Percentiles rank a stretch among this genome's conserved stretches.
Conservation (phyloP, 371 early-diverging fungal genomes). For the Funneliformis caledonium region DNA sequence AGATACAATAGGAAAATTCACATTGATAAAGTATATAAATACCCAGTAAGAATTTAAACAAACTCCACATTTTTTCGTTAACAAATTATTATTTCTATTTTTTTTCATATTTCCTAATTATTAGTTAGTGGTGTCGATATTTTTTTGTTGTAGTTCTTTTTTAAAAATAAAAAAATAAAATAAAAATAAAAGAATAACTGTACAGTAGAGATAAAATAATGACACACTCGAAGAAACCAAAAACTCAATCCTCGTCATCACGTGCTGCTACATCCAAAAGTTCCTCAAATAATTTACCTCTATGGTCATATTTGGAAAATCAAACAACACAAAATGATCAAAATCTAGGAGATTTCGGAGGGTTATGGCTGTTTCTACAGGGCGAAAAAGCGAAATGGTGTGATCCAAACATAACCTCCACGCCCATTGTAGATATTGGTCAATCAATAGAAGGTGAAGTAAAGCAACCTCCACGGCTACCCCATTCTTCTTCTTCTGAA, state of each 20-base stretch:
- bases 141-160: neutral
- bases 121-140: neutral
- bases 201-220: neutral
- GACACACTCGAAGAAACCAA: neutral
- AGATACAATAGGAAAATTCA: neutral
- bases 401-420: neutral
- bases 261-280: constrained; percentile 19
- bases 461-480: constrained; percentile 33
- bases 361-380: neutral
- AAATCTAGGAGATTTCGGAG: constrained; percentile 31
- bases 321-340: neutral
- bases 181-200: neutral
- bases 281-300: constrained; percentile 3
- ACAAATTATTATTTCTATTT: neutral
- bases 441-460: neutral
- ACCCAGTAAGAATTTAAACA: neutral
- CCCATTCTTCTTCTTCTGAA: constrained; percentile 39
- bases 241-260: constrained; percentile 4
- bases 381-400: constrained; percentile 28
- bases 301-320: neutral
- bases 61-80: neutral
- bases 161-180: too few relatives aligned
- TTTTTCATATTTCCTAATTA: neutral
- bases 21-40: neutral
- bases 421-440: neutral